Base-by-base conservation (phyloP, 148 eudicot species). In the Nepenthes gracilis region DNA sequence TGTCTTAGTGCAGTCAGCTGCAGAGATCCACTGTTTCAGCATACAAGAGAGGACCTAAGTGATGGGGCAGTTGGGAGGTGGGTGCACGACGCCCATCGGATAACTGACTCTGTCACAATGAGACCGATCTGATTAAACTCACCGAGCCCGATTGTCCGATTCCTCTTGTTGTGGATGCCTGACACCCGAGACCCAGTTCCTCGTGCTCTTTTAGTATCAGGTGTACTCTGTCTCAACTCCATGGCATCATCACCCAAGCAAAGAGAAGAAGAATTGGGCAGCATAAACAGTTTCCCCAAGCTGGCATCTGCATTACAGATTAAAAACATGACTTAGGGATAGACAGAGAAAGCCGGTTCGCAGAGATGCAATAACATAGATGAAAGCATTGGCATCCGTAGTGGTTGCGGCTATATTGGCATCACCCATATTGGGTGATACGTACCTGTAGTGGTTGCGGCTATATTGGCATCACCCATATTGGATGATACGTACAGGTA, bases 61-160 rank as follows among this genome's bases (percentile, higher is more conserved):
- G 97, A 80, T 8, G 96, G 61, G 14, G 91, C 77, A 11, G 82
- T 80, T 1, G 93, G 80, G 10, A 91, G 70, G 58, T 85, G 64
- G 9, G 93, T 87, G 86, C 96, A 87, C 1, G 97, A 91, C 2
- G 85, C 97, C 97, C 97, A 87, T 32, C 97, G 85, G 58, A 85
- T 87, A 15, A 91, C 86, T 2, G 96, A 78, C 64, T 87, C 89
- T 6, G 84, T 80, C 35, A 79, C 87, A 55, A 81, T 71, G 1
- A 83, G 64, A 70, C 81, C 90, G 12, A 87, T 59, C 71, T 85
- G 90, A 49, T 85, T 82, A 36, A 85, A 75, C 74, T 91, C 97
- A 15, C 97, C 93, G 40, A 91, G 71, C 6, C 97, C 90, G 1
- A 91, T 91, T 6, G 97, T 91, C 9, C 78, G 80, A 61, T 91